Conservation (phyloP, 2,329 filamentous ascomycete genomes). For the Pseudogymnoascus sp. region DNA sequence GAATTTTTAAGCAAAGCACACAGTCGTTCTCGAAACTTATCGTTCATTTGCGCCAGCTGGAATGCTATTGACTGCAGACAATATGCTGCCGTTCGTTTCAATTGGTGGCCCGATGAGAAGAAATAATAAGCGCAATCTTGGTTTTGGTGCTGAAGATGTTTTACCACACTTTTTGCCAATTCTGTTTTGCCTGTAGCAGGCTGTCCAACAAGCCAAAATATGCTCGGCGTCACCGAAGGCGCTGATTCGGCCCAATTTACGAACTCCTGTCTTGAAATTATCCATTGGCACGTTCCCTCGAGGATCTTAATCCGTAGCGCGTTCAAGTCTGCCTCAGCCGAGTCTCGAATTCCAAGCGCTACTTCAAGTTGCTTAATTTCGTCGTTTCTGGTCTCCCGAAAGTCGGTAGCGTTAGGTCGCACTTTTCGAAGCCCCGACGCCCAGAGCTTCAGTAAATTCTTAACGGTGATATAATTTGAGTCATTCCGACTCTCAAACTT, state of each 20-base stretch:
- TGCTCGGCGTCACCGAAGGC: not conserved
- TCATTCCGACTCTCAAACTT: constrained; percentile 34
- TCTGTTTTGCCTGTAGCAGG: constrained; percentile 8
- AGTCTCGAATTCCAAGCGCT: not conserved
- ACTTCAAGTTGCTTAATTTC: not conserved
- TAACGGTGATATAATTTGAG: constrained; percentile 31
- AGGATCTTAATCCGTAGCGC: constrained; percentile 16
- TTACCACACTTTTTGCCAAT: not conserved
- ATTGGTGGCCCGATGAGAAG: not conserved
- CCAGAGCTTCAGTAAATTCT: constrained; percentile 17
- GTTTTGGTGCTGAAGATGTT: not conserved
- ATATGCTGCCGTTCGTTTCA: not conserved
- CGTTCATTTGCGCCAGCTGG: not conserved
- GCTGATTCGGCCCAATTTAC: constrained; percentile 15
- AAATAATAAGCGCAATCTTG: not conserved
- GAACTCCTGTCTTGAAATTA: constrained; percentile 15
- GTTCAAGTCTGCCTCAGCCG: constrained; percentile 14
- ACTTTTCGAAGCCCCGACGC: not conserved
- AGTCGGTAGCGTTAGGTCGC: not conserved
- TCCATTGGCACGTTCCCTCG: constrained; percentile 21
- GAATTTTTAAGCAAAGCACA: not conserved
- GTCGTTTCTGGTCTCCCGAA: not conserved
- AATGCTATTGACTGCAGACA: not conserved
- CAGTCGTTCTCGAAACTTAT: not conserved
- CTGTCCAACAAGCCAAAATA: not conserved